Percentiles rank a stretch among this genome's conserved stretches.
phyloP scores from a whole-genome alignment of 1,284 basidiomycete species.

The Rhodotorula mucilaginosa region DNA sequence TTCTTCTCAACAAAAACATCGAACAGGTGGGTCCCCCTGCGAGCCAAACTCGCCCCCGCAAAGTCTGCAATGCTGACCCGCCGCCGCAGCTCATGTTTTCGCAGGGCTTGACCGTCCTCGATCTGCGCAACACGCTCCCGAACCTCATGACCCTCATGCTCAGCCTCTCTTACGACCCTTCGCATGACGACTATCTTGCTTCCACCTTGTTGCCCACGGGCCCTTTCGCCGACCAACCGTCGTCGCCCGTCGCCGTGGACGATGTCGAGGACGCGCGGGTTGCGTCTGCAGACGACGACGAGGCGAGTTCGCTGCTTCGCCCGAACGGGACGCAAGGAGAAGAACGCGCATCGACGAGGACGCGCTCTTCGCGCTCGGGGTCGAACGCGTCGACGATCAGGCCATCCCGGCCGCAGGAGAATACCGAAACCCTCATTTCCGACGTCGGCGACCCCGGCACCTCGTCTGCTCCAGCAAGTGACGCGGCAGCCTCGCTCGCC shows the following conservation, averaged over 20 bases:
- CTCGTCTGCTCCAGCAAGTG: neutral
- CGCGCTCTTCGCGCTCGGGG: slow-evolving; percentile 5
- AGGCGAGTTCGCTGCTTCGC: neutral
- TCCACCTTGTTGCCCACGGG: neutral
- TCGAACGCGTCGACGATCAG: slow-evolving; percentile 22
- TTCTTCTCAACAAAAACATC: slow-evolving; percentile 94
- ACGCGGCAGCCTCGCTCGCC: too few relatives aligned
- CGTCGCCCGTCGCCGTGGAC: too few relatives aligned
- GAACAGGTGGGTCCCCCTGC: slow-evolving; percentile 66
- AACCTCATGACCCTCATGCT: slow-evolving; percentile 56
- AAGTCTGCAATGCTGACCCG: neutral
- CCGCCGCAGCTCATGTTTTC: slow-evolving; percentile 76
- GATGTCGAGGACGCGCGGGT: too few relatives aligned
- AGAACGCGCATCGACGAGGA: neutral
- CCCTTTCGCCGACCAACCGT: neutral
- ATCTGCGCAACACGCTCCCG: slow-evolving; percentile 91
- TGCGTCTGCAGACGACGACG: neutral
- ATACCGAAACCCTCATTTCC: neutral
- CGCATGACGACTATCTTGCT: slow-evolving; percentile 17
- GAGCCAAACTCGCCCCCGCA: neutral
- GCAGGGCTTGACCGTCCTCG: slow-evolving; percentile 77
- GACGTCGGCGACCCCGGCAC: neutral
- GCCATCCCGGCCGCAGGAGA: neutral
- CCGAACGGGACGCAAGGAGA: neutral
- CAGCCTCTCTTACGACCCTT: slow-evolving; percentile 27